These are phyloP conservation scores for Malus sylvestris DNA, from an alignment of 306 rosid genomes.

Conservation along the genomic window DNA sequence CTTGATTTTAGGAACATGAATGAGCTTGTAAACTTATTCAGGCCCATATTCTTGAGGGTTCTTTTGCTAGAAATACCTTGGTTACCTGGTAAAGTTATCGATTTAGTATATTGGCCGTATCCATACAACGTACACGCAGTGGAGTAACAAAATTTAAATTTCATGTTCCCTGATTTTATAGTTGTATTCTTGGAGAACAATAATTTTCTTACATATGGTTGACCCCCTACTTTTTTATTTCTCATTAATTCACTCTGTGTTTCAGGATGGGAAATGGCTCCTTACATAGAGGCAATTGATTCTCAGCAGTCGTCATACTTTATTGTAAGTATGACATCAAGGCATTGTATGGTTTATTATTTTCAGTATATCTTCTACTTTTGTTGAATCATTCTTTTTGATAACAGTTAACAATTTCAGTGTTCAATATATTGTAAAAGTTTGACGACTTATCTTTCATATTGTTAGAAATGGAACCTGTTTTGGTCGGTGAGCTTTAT, in stretches of 20 bases:
- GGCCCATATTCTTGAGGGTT: no score
- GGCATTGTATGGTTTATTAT: not conserved
- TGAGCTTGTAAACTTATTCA: no score
- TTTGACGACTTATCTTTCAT: not conserved
- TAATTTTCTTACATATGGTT: not conserved
- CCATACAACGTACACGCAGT: not conserved
- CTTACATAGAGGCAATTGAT: constrained; percentile 88
- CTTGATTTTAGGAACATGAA: no score
- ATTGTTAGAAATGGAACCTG: not conserved
- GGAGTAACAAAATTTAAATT: not conserved
- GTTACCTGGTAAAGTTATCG: no score
- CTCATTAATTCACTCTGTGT: constrained; percentile 16
- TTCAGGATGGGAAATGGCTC: constrained; percentile 99
- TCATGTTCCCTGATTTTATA: not conserved
- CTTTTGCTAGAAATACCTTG: no score
- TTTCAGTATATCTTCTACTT: not conserved
- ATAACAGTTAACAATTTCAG: not conserved
- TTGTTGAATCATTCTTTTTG: not conserved
- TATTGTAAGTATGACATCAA: constrained; percentile 38
- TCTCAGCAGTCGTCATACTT: constrained; percentile 57
- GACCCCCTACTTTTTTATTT: not conserved
- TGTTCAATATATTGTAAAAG: not conserved
- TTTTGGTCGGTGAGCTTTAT: not conserved
- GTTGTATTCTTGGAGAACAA: not conserved
- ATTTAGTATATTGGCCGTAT: not conserved